Percentiles rank a stretch among this genome's conserved stretches.
Conservation (phyloP, 768 basidiomycete genomes). For the Cystofilobasidium ferigula region DNA sequence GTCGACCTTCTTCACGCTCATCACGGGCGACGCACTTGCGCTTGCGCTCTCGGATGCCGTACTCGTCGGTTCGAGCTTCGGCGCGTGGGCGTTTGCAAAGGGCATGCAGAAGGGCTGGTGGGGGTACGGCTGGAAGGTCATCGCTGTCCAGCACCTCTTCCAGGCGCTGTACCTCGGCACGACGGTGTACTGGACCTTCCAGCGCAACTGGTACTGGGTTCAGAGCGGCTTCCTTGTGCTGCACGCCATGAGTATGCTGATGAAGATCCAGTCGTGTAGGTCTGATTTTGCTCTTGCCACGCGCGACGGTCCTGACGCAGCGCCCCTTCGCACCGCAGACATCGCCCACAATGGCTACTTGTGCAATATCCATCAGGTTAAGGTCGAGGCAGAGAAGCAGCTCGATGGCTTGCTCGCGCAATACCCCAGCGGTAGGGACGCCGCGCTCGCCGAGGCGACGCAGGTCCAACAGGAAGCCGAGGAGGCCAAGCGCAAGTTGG, state of each 20-base stretch:
- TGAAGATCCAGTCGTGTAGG: conserved; percentile 89
- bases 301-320: neutral
- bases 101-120: conserved; percentile 69
- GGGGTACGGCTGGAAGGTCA: conserved; percentile 62
- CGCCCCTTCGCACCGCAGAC: neutral
- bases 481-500: conserved; percentile 39
- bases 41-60: conserved; percentile 74
- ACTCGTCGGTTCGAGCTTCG: conserved; percentile 60
- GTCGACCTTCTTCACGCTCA: conserved; percentile 68
- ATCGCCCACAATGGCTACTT: conserved; percentile 77
- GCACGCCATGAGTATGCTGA: conserved; percentile 58
- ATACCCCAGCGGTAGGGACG: conserved; percentile 28
- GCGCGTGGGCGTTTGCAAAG: conserved; percentile 73
- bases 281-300: too few relatives aligned
- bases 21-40: conserved; percentile 70
- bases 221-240: conserved; percentile 36
- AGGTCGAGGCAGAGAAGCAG: conserved; percentile 43
- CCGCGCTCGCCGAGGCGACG: conserved; percentile 29
- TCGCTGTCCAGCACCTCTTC: conserved; percentile 64
- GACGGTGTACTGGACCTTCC: conserved; percentile 81
- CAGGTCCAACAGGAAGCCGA: conserved; percentile 44
- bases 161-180: conserved; percentile 63
- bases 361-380: conserved; percentile 39
- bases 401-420: conserved; percentile 27
- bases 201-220: conserved; percentile 38